These are phyloP conservation scores for Ordospora colligata DNA, from an alignment of 371 early-diverging fungal genomes.

Conservation along the genomic window DNA sequence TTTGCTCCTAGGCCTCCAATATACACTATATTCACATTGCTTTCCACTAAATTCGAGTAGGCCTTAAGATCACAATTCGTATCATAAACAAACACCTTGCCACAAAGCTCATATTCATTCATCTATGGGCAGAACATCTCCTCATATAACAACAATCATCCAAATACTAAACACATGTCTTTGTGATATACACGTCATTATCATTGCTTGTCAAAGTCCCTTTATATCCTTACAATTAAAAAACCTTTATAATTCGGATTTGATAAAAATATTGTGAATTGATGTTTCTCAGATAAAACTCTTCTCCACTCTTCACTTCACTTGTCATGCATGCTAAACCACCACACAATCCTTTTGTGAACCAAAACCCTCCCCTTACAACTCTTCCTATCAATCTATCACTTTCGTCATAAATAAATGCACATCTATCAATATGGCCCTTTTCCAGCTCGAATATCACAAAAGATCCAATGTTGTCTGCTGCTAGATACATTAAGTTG, in stretches of 20 bases:
- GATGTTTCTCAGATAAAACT: slow-evolving; percentile 22
- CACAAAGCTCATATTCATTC: slow-evolving; percentile 1
- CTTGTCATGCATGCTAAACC: slow-evolving; percentile 27
- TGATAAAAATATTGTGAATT: not conserved
- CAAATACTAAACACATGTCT: too few species aligned
- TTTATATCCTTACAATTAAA: not conserved
- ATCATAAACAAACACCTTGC: slow-evolving; percentile 30
- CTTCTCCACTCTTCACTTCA: not conserved
- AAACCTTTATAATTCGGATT: slow-evolving; percentile 24
- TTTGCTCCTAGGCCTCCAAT: slow-evolving; percentile 29
- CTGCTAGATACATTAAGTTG: not conserved
- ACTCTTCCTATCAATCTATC: slow-evolving; percentile 35
- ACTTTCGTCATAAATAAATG: slow-evolving; percentile 20
- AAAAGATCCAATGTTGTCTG: not conserved
- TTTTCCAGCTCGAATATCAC: slow-evolving; percentile 36
- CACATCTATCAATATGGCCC: slow-evolving; percentile 32
- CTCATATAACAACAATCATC: too few species aligned
- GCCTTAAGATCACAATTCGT: not conserved
- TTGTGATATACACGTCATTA: too few species aligned
- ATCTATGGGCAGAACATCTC: not conserved
- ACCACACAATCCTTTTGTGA: slow-evolving; percentile 24
- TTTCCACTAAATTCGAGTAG: slow-evolving; percentile 18
- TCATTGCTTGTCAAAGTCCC: not conserved
- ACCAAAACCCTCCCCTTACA: slow-evolving; percentile 47
- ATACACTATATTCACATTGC: slow-evolving; percentile 10